A percentile compares a stretch with the other conserved stretches of the same genome.
Conservation (phyloP, 2,329 filamentous ascomycete genomes). For the Beauveria sp. region DNA sequence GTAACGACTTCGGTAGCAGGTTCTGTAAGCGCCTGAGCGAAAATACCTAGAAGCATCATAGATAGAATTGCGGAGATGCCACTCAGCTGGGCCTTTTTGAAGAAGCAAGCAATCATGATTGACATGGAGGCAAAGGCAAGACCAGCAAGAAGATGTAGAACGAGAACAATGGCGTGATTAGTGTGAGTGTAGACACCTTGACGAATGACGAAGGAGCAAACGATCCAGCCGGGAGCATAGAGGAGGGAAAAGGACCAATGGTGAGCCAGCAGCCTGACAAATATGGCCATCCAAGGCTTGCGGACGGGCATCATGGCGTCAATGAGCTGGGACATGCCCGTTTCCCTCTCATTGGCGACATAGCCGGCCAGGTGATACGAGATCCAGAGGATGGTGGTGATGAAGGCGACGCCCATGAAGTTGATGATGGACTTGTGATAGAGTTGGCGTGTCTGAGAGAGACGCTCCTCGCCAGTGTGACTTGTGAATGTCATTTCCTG, state of each 20-base stretch:
- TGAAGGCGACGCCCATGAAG: slow-evolving; percentile 70
- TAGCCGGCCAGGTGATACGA: slow-evolving; percentile 83
- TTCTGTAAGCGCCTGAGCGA: slow-evolving; percentile 66
- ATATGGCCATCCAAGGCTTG: slow-evolving; percentile 67
- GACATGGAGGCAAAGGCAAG: slow-evolving; percentile 73
- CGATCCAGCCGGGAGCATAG: slow-evolving; percentile 76
- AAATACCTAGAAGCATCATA: slow-evolving; percentile 68
- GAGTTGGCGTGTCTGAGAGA: slow-evolving; percentile 53
- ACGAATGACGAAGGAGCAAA: slow-evolving; percentile 60
- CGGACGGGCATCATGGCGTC: slow-evolving; percentile 85
- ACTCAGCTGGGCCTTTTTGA: slow-evolving; percentile 79
- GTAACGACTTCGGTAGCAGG: slow-evolving; percentile 57
- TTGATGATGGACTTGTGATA: slow-evolving; percentile 69
- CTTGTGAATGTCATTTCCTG: slow-evolving; percentile 73
- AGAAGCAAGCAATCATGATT: slow-evolving; percentile 73
- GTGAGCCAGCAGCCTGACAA: slow-evolving; percentile 68
- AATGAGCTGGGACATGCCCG: slow-evolving; percentile 79
- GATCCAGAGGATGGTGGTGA: slow-evolving; percentile 72
- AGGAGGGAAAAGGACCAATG: slow-evolving; percentile 74
- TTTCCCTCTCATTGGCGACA: slow-evolving; percentile 77
- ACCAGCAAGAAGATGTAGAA: slow-evolving; percentile 71
- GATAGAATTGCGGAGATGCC: slow-evolving; percentile 71
- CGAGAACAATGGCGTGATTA: slow-evolving; percentile 55
- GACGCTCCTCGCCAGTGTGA: slow-evolving; percentile 58
- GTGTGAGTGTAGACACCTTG: slow-evolving; percentile 59